Percentiles rank a stretch among this genome's conserved stretches.
Conservation (phyloP, 352 stramenopile species). For the Globisporangium rhizosaccharum region DNA sequence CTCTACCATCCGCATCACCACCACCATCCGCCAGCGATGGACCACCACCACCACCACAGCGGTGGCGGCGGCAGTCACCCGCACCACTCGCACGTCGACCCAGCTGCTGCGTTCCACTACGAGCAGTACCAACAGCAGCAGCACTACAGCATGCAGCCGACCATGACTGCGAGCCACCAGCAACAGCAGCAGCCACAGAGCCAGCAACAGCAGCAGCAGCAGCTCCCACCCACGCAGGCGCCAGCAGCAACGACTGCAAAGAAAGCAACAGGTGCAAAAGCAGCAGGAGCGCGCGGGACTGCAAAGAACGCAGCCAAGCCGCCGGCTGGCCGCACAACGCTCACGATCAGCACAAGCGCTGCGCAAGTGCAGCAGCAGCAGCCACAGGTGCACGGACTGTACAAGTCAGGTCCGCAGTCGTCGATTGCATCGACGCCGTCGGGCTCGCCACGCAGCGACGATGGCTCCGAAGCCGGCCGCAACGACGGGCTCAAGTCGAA, state of each 20-base stretch:
- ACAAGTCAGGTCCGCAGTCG: constrained; percentile 11
- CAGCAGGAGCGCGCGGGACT: constrained; percentile 2
- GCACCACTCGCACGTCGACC: constrained; percentile 26
- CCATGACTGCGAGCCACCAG: constrained; percentile 8
- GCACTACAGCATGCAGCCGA: constrained; percentile 25
- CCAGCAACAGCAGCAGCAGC: constrained; percentile 26
- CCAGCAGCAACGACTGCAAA: background rate
- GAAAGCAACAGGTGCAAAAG: constrained; percentile 21
- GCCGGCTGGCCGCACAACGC: constrained; percentile 7
- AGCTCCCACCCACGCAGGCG: constrained; percentile 14
- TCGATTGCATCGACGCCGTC: constrained; percentile 12
- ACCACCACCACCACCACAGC: constrained; percentile 12
- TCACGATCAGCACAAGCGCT: constrained; percentile 13
- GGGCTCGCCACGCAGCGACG: constrained; percentile 13
- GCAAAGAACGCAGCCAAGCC: constrained; percentile 7
- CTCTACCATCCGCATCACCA: background rate
- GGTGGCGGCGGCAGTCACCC: constrained; percentile 2
- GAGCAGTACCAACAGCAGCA: constrained; percentile 58
- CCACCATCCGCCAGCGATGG: constrained; percentile 4
- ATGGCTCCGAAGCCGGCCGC: constrained; percentile 18
- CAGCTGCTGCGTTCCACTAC: constrained; percentile 35
- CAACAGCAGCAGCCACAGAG: constrained; percentile 7
- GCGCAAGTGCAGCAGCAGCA: background rate
- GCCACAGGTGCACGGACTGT: background rate
- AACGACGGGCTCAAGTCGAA: constrained; percentile 74